Base-by-base conservation (phyloP, 139 green algal genomes). In the Edaphochlamys debaryana region DNA sequence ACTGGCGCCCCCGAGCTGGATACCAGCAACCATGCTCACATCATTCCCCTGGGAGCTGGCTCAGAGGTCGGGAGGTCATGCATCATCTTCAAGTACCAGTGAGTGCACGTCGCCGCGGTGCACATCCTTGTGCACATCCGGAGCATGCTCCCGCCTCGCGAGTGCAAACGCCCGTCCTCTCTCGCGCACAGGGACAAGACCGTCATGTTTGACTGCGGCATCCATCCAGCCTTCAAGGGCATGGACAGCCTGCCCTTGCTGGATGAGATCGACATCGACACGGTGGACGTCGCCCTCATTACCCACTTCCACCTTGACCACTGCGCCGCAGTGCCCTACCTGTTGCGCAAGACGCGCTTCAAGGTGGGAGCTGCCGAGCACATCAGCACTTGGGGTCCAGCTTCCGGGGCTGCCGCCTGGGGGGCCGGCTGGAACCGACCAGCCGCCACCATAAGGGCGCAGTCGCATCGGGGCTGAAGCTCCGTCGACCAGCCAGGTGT, bases 251-350 rank as follows among this genome's bases (percentile, higher is more conserved):
- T 99, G 67, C 97, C 97, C 6, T 98, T 95, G 69, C 94, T 99
- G 23, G 96, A 99, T 75, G 89, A 95, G 42, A 69, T 82, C 20
- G 85, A 85, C 69, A 72, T 98, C 19, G 79, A 89, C 30, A 87
- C 79, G 8, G 88, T 99, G 27, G 95, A 99, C 80, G 91, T 96
- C 27, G 93, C 96, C 30, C 94, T 99, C 19, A 94, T 99, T 42
- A 99, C 97, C 0, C 97, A 99, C 88, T 99, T 99, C 74, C 97
- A 99, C 81, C 90, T 99, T 45, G 97, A 99, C 89, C 97, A 99
- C 88, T 98, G 94, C 85, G 97, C 97, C 19, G 96, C 97, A 25
- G 90, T 99, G 60, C 97, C 97, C 0, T 99, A 96, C 77, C 90
- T 99, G 22, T 84, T 98, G 2, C 85, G 87, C 19, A 92, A 95